A percentile compares a stretch with the other conserved stretches of the same genome.
These are phyloP conservation scores for Tuber borchii DNA, from an alignment of 495 filamentous ascomycete genomes.

Conservation along the genomic window DNA sequence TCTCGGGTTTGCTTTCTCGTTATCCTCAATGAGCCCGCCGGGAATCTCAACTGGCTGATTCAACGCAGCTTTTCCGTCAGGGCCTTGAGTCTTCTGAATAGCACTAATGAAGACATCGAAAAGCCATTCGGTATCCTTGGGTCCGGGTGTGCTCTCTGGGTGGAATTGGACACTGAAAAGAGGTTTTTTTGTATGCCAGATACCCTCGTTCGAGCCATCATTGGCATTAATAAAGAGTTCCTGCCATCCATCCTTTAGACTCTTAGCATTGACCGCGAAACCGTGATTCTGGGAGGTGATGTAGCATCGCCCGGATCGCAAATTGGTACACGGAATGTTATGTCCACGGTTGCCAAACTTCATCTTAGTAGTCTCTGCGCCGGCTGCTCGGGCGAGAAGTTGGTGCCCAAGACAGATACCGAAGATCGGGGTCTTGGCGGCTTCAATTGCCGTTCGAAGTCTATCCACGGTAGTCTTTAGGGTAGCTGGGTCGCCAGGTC, in stretches of 20 bases:
- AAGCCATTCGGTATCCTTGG: conserved; percentile 90
- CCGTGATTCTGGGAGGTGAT: conserved; percentile 99
- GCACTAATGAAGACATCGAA: conserved; percentile 94
- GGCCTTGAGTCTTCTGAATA: conserved; percentile 55
- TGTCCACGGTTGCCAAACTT: conserved; percentile 98
- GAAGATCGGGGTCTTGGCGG: conserved; percentile 78
- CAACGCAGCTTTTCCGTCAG: conserved; percentile 47
- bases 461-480: conserved; percentile 68
- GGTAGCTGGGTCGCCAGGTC: conserved; percentile 87
- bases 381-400: conserved; percentile 81
- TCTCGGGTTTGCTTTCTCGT: conserved; percentile 63
- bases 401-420: conserved; percentile 97
- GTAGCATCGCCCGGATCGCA: conserved; percentile 89
- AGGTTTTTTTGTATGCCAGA: conserved; percentile 73
- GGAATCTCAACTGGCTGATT: conserved; percentile 71
- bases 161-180: conserved; percentile 99
- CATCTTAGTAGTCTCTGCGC: conserved; percentile 86
- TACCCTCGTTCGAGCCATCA: conserved; percentile 95
- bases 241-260: conserved; percentile 70
- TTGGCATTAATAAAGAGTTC: conserved; percentile 97
- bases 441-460: conserved; percentile 62
- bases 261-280: conserved; percentile 77
- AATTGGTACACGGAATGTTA: conserved; percentile 95
- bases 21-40: conserved; percentile 71
- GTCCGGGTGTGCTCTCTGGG: conserved; percentile 90